Evolutionary conservation across 148 eudicot species (phyloP), one percentile per base, ranked within the genome.

Genomic region (Persicaria tinctoria): DNA sequence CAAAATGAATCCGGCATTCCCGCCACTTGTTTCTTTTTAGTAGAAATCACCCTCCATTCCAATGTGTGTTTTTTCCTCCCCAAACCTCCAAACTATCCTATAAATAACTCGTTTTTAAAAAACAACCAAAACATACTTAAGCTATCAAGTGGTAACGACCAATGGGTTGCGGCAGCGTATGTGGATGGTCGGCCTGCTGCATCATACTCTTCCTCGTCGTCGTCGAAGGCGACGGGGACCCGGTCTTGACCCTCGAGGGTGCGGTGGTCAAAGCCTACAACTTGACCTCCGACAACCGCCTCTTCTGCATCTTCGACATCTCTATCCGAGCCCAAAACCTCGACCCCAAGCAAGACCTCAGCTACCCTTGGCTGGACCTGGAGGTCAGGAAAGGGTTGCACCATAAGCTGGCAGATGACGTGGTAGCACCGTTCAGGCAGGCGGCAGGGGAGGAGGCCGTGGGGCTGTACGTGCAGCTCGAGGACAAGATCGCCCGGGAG

Each of bases 221-320:
- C 51, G 51, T 49, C 51, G 9, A 49, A 8, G 51, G 6, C 51
- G 9, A 3, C 51, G 11, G 11, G 51, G 5, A 73, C 6, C 83
- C 83, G 17, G 56, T 60, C 16, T 76, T 76, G 74, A 45, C 77
- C 56, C 60, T 80, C 68, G 73, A 51, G 4, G 46, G 59, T 68
- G 72, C 78, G 51, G 71, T 66, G 14, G 78, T 74, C 48, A 69
- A 66, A 45, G 78, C 48, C 56, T 81, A 73, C 73, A 81, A 77
- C 59, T 49, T 81, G 3, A 55, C 80, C 51, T 38, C 80, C 6
- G 78, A 77, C 44, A 50, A 54, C 46, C 83, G 45, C 69, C 68
- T 80, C 46, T 77, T 77, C 38, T 20, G 80, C 44, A 38, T 59
- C 51, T 73, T 81, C 56, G 13, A 69, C 44, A 41, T 81, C 12